Evolutionary conservation across 257 asterid genomes (phyloP), one percentile per base, ranked within the genome.

Genomic region (Gentiana macrophylla): DNA sequence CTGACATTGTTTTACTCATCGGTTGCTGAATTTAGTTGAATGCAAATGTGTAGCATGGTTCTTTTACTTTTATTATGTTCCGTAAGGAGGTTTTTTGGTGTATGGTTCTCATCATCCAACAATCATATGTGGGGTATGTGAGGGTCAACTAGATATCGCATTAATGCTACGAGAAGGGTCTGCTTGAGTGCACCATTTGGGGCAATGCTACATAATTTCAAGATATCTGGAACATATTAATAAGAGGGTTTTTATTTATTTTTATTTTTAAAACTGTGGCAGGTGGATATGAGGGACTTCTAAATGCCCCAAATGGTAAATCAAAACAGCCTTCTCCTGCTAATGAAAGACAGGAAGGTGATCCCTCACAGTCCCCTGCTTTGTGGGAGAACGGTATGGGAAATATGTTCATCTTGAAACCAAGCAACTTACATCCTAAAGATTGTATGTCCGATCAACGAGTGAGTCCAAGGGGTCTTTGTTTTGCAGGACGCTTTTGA

Each of bases 251-350:
- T n/a, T n/a, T n/a, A n/a, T n/a, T n/a, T n/a, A n/a, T n/a, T n/a
- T n/a, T n/a, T n/a, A n/a, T n/a, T n/a, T n/a, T n/a, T 52, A 65
- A 12, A 44, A 55, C 72, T 72, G 54, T 58, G 24, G 50, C 80
- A 92, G 98, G 90, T 63, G 49, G 97, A 92, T 59, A 92, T 92
- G 98, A 94, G 95, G 44, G 94, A 83, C 57, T 88, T 85, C 70
- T 72, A 69, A 92, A 88, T 71, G 97, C 94, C 58, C 97, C 88
- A 61, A 83, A 83, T 56, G 87, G 93, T 37, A 63, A 76, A 43
- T 71, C 76, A 53, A 91, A 84, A 70, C 92, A 72, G 52, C 72
- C 94, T 66, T 62, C 67, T 70, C 72, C 84, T 52, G 77, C 60
- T 57, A 90, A 68, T 67, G 83, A 75, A 54, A 81, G 84, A 80